A percentile compares a stretch with the other conserved stretches of the same genome.
phyloP scores from a whole-genome alignment of 352 stramenopile genomes.

The Phytophthora podocarpi region DNA sequence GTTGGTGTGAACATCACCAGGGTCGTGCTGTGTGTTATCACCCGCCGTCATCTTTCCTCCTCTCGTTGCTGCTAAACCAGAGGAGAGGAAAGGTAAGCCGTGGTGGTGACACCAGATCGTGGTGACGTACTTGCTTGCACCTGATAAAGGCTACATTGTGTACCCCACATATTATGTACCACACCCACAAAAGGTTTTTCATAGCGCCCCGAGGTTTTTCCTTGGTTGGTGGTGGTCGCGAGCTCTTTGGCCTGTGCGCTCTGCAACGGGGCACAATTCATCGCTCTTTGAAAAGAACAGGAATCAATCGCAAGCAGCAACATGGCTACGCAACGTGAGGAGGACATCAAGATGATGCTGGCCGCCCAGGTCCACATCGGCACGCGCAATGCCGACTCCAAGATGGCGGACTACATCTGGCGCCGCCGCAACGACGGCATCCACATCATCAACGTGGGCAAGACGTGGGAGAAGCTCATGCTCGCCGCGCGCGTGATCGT shows the following conservation, averaged over 20 bases:
- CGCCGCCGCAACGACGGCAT: constrained; percentile 98
- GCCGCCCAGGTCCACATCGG: constrained; percentile 99
- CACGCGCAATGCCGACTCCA: constrained; percentile 98
- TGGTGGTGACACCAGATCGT: constrained; percentile 13
- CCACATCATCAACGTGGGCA: constrained; percentile 99
- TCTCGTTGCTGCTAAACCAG: background rate
- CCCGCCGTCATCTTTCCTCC: constrained; percentile 7
- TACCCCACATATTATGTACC: constrained; percentile 12
- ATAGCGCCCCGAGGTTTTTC: background rate
- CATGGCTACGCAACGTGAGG: constrained; percentile 93
- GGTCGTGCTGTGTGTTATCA: background rate
- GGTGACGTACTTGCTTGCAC: constrained; percentile 8
- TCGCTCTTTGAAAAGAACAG: constrained; percentile 52
- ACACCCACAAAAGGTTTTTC: background rate
- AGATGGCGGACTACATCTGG: constrained; percentile 99
- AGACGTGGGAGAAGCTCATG: constrained; percentile 99
- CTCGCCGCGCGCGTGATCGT: constrained; percentile 99
- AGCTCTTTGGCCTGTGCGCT: background rate
- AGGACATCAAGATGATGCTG: constrained; percentile 99
- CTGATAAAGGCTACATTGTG: constrained; percentile 33
- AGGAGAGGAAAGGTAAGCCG: constrained; percentile 11
- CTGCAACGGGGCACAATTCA: constrained; percentile 34
- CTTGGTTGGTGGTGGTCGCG: constrained; percentile 36
- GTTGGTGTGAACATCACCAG: background rate
- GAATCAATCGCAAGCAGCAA: constrained; percentile 61